Conservation (phyloP, 345 rosid genomes). For the Euphorbia tirucalli region DNA sequence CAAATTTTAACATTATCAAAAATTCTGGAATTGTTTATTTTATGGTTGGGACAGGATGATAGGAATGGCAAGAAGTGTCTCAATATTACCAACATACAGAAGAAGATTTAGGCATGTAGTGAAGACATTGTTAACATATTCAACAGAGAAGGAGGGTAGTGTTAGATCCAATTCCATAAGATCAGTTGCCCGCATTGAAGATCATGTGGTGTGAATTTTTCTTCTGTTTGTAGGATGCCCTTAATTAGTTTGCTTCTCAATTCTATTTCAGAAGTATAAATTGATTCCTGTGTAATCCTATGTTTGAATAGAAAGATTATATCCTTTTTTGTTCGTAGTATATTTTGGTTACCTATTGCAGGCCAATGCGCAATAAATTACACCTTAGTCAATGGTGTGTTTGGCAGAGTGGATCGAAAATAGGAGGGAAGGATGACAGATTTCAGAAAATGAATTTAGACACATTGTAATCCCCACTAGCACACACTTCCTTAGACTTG, state of each 20-base stretch:
- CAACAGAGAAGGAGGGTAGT: constrained; percentile 39
- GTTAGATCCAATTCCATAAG: constrained; percentile 34
- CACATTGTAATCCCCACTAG: too few relatives aligned
- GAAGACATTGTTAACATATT: constrained; percentile 49
- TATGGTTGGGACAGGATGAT: constrained; percentile 46
- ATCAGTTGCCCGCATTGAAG: constrained; percentile 38
- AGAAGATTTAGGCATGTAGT: constrained; percentile 65
- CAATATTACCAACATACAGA: constrained; percentile 72
- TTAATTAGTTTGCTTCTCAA: too few relatives aligned
- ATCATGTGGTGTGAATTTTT: constrained; percentile 16
- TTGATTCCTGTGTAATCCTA: background rate
- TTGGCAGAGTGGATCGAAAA: too few relatives aligned
- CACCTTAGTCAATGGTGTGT: too few relatives aligned
- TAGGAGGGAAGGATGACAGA: too few relatives aligned
- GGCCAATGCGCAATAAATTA: too few relatives aligned
- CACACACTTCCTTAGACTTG: too few relatives aligned
- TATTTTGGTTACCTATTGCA: too few relatives aligned
- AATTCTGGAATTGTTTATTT: background rate
- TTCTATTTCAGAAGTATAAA: background rate
- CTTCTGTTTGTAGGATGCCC: too few relatives aligned
- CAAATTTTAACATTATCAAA: background rate
- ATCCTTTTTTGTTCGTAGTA: too few relatives aligned
- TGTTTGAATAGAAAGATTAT: background rate
- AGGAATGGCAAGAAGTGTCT: constrained; percentile 56
- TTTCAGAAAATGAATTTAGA: too few relatives aligned